Percentiles rank a stretch among this genome's conserved stretches.
Conservation (phyloP, 2,329 filamentous ascomycete species). For the Fusarium goolgardi region DNA sequence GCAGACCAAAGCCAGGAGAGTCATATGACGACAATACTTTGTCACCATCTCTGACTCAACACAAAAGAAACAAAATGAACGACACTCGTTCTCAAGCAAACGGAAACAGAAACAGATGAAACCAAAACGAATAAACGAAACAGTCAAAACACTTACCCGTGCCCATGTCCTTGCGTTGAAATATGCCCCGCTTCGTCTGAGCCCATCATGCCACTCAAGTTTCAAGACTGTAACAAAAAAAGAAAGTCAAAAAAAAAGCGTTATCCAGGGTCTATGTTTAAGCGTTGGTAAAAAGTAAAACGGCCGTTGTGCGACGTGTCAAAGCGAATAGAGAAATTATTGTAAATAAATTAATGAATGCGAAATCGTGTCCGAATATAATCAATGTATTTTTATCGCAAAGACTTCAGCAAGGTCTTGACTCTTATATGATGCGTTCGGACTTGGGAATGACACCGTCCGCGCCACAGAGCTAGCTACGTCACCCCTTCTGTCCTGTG, state of each 20-base stretch:
- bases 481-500: conserved; percentile 29
- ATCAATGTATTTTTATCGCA: neutral
- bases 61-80: neutral
- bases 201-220: conserved; percentile 43
- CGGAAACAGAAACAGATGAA: neutral
- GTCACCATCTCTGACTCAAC: neutral
- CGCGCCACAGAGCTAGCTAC: conserved; percentile 41
- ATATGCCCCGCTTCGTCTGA: conserved; percentile 39
- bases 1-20: neutral
- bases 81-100: conserved; percentile 16
- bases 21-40: conserved; percentile 28
- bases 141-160: conserved; percentile 14
- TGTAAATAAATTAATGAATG: neutral
- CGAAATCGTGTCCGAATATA: neutral
- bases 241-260: neutral
- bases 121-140: conserved; percentile 32
- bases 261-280: neutral
- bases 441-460: conserved; percentile 27
- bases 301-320: neutral
- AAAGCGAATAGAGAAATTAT: neutral
- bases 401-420: neutral
- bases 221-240: conserved; percentile 33
- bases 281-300: conserved; percentile 15
- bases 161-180: conserved; percentile 37
- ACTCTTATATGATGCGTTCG: conserved; percentile 30